These are phyloP conservation scores for Candida dubliniensis DNA, from an alignment of 1,139 yeast genomes.

Conservation along the genomic window DNA sequence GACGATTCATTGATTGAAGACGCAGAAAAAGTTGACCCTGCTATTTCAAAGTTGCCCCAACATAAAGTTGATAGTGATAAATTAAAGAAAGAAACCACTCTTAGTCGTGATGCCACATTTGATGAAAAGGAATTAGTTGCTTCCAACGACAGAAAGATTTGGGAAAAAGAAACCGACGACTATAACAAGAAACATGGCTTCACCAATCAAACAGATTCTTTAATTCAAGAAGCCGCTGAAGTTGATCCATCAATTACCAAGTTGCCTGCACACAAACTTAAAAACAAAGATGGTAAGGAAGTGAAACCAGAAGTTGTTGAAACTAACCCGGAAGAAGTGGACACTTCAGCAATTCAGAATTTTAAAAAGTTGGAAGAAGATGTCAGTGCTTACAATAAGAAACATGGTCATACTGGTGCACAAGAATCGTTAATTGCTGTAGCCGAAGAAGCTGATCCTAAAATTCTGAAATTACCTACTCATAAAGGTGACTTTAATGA, in stretches of 20 bases:
- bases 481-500: slow-evolving; percentile 15
- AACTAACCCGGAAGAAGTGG: slow-evolving; percentile 8
- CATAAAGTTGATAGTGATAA: slow-evolving; percentile 1
- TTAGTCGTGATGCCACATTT: not conserved
- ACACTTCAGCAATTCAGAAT: slow-evolving; percentile 10
- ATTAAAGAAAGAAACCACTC: slow-evolving; percentile 1
- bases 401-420: slow-evolving; percentile 23
- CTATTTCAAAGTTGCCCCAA: slow-evolving; percentile 2
- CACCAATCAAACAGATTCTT: slow-evolving; percentile 24
- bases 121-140: slow-evolving; percentile 19
- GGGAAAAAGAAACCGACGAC: slow-evolving; percentile 25
- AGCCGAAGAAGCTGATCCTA: slow-evolving; percentile 27
- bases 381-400: slow-evolving; percentile 28
- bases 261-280: slow-evolving; percentile 17
- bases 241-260: slow-evolving; percentile 22
- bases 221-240: slow-evolving; percentile 31
- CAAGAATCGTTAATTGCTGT: slow-evolving; percentile 27
- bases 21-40: slow-evolving; percentile 6
- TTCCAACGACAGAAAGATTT: slow-evolving; percentile 10
- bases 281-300: slow-evolving; percentile 4
- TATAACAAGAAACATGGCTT: slow-evolving; percentile 32
- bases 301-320: slow-evolving; percentile 4
- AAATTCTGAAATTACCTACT: slow-evolving; percentile 19
- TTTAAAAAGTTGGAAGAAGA: slow-evolving; percentile 21
- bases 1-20: slow-evolving; percentile 9